Base-by-base conservation (phyloP, 257 asterid species). In the Prunella vulgaris region DNA sequence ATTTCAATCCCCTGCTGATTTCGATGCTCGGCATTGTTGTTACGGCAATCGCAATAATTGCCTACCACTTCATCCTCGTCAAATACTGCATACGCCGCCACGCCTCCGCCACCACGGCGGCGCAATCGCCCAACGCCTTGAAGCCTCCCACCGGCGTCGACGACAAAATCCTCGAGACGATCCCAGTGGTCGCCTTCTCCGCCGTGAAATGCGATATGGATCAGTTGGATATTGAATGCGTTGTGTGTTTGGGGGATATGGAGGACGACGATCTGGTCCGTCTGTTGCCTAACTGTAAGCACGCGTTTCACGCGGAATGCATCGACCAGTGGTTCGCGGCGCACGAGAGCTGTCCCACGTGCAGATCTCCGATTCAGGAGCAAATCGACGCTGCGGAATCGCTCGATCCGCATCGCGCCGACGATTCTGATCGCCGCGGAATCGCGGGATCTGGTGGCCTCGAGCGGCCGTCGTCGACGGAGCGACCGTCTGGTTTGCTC, bases 281-380 rank as follows among this genome's bases (percentile, higher is more conserved):
- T 1, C 64, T 80, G 66, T 57, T 89, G 20, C 92, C 96, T 18
- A 70, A 53, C 8, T 89, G 96, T 65, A 84, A 64, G 12, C 96
- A 89, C 66, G 85, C 84, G 12, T 89, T 89, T 59, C 93, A 89
- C 63, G 83, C 84, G 10, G 53, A 75, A 10, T 89, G 94, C 77
- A 83, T 89, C 25, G 96, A 89, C 61, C 76, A 73, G 40, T 86
- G 96, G 96, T 82, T 89, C 60, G 60, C 70, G 25, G 82, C 72
- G 40, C 91, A 85, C 72, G 24, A 67, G 3, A 89, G 69, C 49
- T 89, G 96, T 30, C 96, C 96, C 1, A 9, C 85, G 38, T 89
- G 96, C 69, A 72, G 96, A n/a, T 80, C 81, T 10, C 74, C 86
- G 8, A 65, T 82, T 1, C 58, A 35, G 10, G 73, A 40, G 56